Base-by-base conservation (phyloP, 139 green algal genomes). In the Zygnema circumcarinatum region DNA sequence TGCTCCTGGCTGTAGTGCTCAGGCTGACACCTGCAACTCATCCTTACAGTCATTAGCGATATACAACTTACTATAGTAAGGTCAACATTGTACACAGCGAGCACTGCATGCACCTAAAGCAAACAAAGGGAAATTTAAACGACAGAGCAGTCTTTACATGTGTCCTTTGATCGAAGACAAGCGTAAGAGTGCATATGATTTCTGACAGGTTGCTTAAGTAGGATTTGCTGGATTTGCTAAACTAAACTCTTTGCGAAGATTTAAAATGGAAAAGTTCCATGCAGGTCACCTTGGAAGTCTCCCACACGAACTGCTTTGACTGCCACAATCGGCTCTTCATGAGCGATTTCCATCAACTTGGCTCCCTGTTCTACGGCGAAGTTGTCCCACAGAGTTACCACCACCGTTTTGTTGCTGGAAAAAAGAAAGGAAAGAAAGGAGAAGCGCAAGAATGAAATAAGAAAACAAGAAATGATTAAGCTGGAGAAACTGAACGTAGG, bases 221-320 rank as follows among this genome's bases (percentile, higher is more conserved):
- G n/a, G n/a, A n/a, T n/a, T n/a, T n/a, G n/a, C n/a, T n/a, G n/a
- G n/a, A n/a, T n/a, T n/a, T n/a, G n/a, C n/a, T n/a, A n/a, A n/a
- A n/a, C n/a, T n/a, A n/a, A n/a, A n/a, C n/a, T n/a, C n/a, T n/a
- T n/a, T n/a, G n/a, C n/a, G n/a, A n/a, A n/a, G n/a, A n/a, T n/a
- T n/a, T n/a, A n/a, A n/a, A n/a, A n/a, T n/a, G n/a, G n/a, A n/a
- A n/a, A n/a, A n/a, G n/a, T n/a, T n/a, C n/a, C n/a, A n/a, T n/a
- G n/a, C n/a, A n/a, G n/a, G n/a, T n/a, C n/a, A 88, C 97, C 97
- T 74, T 98, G 96, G 93, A 95, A 99, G 74, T 98, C 97, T 0
- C 96, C 96, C 1, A 99, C 93, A 1, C 94, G 53, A 33, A 87
- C 92, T 3, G 62, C 88, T 91, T 98, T 98, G 29, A 95, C 38